Base-by-base conservation (phyloP, 345 rosid species). In the Physaria fendleri region DNA sequence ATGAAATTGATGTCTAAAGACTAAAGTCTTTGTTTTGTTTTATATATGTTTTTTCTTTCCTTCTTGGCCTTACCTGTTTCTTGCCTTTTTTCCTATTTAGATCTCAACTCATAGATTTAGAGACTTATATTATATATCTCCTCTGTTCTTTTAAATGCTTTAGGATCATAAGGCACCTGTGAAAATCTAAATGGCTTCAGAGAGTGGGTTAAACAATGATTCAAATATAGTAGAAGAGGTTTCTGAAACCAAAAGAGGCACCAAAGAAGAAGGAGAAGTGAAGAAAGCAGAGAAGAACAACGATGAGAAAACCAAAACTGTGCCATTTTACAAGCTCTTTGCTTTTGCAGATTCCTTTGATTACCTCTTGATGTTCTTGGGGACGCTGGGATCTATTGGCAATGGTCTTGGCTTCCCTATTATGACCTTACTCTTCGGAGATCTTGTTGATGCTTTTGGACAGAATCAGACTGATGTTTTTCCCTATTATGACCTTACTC, bases 391-490 rank as follows among this genome's bases (percentile, higher is more conserved):
- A 34, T 85, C 96, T 18, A 24, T 74, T 34, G 95, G 78, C 5
- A 88, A 91, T 44, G 98, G 98, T 29, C 9, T 83, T 1, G 68
- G 71, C 30, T 48, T 85, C 74, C 98, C 98, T 34, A 28, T 88
- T 3, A 88, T 91, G 98, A 76, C 98, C 5, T 9, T 91, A 23
- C 58, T 91, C 9, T 82, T 91, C 5, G 98, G 98, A 49, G 82
- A 91, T 17, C 49, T 82, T 7, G 13, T 43, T 12, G 64, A 91
- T 75, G 66, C 95, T 61, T 91, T 76, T 25, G 96, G 95, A 52
- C 24, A 70, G 47, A 91, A 84, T 74, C 86, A 81, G 78, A 60
- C 39, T n/a, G n/a, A n/a, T n/a, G n/a, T n/a, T n/a, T n/a, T 48
- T 85, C 74, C 98, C 98, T 34, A 28, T 88, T 3, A 88, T 91